phyloP scores from a whole-genome alignment of 345 rosid species.

The Salix viminalis region DNA sequence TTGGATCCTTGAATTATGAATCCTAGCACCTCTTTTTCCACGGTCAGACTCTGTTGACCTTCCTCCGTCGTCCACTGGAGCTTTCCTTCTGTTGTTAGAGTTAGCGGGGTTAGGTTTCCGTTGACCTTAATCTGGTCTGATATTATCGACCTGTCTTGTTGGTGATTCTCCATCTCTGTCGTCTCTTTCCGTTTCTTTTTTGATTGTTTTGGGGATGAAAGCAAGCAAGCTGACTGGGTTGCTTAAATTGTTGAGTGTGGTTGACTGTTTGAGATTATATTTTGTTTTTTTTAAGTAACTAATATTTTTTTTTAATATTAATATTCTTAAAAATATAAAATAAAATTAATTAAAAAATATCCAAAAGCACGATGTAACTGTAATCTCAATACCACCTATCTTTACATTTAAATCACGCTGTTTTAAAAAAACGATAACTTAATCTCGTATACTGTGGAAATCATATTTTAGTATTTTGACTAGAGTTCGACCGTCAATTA shows the following conservation, averaged over 20 bases:
- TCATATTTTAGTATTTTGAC: too few species aligned
- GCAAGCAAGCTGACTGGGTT: neutral
- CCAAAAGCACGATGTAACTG: too few species aligned
- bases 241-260: neutral
- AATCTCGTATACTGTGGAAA: too few species aligned
- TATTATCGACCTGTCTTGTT: neutral
- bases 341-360: too few species aligned
- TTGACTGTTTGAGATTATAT: too few species aligned
- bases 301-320: too few species aligned
- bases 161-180: neutral
- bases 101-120: slow-evolving; percentile 34
- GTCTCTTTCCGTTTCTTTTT: neutral
- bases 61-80: slow-evolving; percentile 52
- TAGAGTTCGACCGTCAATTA: too few species aligned
- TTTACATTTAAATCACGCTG: too few species aligned
- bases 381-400: too few species aligned
- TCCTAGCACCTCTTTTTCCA: slow-evolving; percentile 65
- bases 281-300: too few species aligned
- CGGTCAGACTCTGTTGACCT: slow-evolving; percentile 35
- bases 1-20: slow-evolving; percentile 48
- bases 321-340: too few species aligned
- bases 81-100: slow-evolving; percentile 52
- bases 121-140: slow-evolving; percentile 52
- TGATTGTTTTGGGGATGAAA: neutral
- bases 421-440: too few species aligned